A percentile compares a stretch with the other conserved stretches of the same genome.
These are phyloP conservation scores for Diutina pseudorugosa DNA, from an alignment of 1,139 yeast genomes.

Conservation along the genomic window DNA sequence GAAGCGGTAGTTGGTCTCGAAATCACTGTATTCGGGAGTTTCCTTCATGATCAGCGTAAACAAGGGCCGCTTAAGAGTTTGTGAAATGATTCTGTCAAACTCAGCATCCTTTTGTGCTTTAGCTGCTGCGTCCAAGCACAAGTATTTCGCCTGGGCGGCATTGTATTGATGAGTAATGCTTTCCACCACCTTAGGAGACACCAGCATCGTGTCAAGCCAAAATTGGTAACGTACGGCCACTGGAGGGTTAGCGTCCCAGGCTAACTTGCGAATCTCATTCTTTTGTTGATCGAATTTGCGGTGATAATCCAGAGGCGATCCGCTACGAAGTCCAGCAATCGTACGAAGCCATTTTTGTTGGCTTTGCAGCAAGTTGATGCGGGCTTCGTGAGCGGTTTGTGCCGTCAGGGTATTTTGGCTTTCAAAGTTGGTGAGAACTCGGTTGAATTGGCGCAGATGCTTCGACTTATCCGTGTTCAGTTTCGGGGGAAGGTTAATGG, in stretches of 20 bases:
- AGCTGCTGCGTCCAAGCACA: background rate
- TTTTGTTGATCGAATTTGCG: conserved; percentile 20
- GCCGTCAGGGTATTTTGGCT: conserved; percentile 11
- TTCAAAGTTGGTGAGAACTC: conserved; percentile 22
- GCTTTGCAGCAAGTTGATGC: conserved; percentile 12
- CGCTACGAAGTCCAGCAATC: conserved; percentile 9
- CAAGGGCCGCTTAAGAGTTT: conserved; percentile 20
- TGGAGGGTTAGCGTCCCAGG: conserved; percentile 19
- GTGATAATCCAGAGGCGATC: conserved; percentile 13
- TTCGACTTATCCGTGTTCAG: conserved; percentile 20
- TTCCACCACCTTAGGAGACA: background rate
- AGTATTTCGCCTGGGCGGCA: background rate
- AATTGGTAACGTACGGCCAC: background rate
- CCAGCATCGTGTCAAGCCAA: conserved; percentile 1
- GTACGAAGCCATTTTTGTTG: conserved; percentile 20
- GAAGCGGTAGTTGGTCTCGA: conserved; percentile 17
- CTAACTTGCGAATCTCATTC: conserved; percentile 20
- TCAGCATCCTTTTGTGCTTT: conserved; percentile 20
- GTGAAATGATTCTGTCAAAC: conserved; percentile 18
- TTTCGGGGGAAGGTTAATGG: conserved; percentile 36
- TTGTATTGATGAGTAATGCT: background rate
- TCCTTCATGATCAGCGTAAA: conserved; percentile 16
- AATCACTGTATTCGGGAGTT: conserved; percentile 6
- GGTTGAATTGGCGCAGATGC: conserved; percentile 28
- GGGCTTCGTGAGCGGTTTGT: conserved; percentile 10